Base-by-base conservation (phyloP, 805 yeast genomes). In the Starmerella riodocensis region DNA sequence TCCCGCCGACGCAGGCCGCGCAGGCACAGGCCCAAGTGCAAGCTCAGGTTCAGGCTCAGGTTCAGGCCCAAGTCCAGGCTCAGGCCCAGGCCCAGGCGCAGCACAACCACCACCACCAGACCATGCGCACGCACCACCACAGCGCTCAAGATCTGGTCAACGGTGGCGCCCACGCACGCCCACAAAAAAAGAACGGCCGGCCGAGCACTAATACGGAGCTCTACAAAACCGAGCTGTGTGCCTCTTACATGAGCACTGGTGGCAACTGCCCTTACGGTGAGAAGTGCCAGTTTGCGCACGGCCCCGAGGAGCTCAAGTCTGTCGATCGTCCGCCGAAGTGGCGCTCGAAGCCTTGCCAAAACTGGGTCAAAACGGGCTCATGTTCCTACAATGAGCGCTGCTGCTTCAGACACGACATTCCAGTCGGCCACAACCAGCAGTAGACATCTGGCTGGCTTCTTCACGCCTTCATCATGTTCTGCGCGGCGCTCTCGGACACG, bases 281-380 rank as follows among this genome's bases (percentile, higher is more conserved):
- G 48, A 85, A 85, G 63, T 85, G 96, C 59, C 95, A 85, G 62
- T 85, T 85, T 67, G 95, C 95, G 5, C 96, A 85, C 55, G 95
- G 96, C 16, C 66, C 71, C 29, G 62, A 69, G 39, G 95, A 85
- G 58, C 64, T 85, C 51, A 82, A 82, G 58, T 50, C 60, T 11
- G 76, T 83, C 32, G 77, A 74, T 44, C 69, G 88, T 44, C 77
- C 85, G 9, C 73, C 76, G 39, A 85, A 84, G 55, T 85, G 88
- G 79, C 74, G 93, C 56, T 81, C 94, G 12, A 85, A 85, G 62
- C 80, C 86, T 13, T 85, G 96, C 64, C 78, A 76, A 46, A 85
- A 85, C 58, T 85, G 94, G 94, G 55, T 74, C 18, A 78, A 76
- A 54, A 70, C 69, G 32, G 95, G 95, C 12, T 63, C 71, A 33